Base-by-base conservation (phyloP, 139 green algal species). In the Ulvella scutata region DNA sequence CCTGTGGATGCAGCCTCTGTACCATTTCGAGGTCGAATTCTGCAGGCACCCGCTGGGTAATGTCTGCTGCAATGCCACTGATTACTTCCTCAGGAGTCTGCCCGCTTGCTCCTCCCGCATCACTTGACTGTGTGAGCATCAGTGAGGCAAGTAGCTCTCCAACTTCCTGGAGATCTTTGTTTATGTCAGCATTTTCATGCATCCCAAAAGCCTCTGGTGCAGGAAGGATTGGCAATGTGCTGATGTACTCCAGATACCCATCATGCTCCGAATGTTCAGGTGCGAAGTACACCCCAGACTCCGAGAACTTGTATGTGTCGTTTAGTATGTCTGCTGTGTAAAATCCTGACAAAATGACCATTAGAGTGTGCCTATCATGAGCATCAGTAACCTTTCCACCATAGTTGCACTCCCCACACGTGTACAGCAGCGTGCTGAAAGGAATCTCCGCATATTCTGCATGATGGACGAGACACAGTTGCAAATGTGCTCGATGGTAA, bases 101-200 rank as follows among this genome's bases (percentile, higher is more conserved):
- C 40, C 76, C 23, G 76, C 76, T n/a, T 72, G 39, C 74, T 29
- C 43, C 43, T 6, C 2, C 3, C 51, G 20, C 51, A 43, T 31
- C 28, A 23, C 20, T 43, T 17, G 44, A 43, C 74, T 80, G 83
- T 28, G 72, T 85, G 26, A 82, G 78, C 39, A 84, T 75, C 4
- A 85, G 43, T n/a, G 21, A 81, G 35, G 83, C 77, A 6, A 83
- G 23, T 37, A 84, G 28, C 33, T 60, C 23, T 34, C 77, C 62
- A 28, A 74, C 79, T 43, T 83, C 82, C 62, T 86, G 80, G 36
- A 91, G 61, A 75, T 92, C 86, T 79, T 91, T 91, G 33, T 78
- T 87, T 79, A 92, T 91, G 80, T 91, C 83, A 0, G 88, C 88
- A 75, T 92, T 92, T 29, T 88, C 83, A 74, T 92, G 88, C 79